Conservation (phyloP, 495 filamentous ascomycete species). For the Annulohypoxylon moriforme region DNA sequence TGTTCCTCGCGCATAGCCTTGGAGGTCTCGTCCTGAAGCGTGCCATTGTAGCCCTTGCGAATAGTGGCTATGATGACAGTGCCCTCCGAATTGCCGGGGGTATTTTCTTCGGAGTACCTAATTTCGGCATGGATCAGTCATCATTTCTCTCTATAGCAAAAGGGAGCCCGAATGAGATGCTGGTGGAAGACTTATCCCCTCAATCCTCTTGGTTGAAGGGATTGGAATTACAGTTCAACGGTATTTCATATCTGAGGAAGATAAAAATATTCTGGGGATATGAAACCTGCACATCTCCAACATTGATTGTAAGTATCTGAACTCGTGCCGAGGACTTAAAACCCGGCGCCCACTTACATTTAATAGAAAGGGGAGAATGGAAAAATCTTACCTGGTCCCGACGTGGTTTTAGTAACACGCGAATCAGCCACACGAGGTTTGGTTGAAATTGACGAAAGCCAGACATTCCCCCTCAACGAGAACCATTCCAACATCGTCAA, state of each 20-base stretch:
- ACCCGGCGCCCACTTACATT: not conserved
- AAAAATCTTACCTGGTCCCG: not conserved
- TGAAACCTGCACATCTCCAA: not conserved
- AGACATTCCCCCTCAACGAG: not conserved
- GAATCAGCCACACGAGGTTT: not conserved
- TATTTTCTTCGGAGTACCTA: conserved; percentile 45
- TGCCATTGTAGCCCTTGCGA: conserved; percentile 4
- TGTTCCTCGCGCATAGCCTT: conserved; percentile 53
- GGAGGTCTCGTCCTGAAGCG: conserved; percentile 50
- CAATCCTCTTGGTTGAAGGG: not conserved
- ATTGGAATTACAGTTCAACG: not conserved
- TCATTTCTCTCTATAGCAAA: conserved; percentile 9
- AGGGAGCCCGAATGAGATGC: not conserved
- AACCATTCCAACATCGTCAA: conserved; percentile 26
- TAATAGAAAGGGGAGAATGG: not conserved
- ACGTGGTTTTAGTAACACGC: not conserved
- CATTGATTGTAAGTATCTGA: not conserved
- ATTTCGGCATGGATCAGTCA: conserved; percentile 29
- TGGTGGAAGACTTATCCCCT: not conserved
- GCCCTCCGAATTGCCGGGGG: not conserved
- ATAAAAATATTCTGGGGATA: not conserved
- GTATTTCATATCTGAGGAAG: not conserved
- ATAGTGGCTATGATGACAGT: not conserved
- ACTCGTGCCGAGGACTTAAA: not conserved
- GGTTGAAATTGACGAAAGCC: not conserved